These are phyloP conservation scores for Cucumis cinereus DNA, from an alignment of 306 rosid genomes.

Conservation along the genomic window DNA sequence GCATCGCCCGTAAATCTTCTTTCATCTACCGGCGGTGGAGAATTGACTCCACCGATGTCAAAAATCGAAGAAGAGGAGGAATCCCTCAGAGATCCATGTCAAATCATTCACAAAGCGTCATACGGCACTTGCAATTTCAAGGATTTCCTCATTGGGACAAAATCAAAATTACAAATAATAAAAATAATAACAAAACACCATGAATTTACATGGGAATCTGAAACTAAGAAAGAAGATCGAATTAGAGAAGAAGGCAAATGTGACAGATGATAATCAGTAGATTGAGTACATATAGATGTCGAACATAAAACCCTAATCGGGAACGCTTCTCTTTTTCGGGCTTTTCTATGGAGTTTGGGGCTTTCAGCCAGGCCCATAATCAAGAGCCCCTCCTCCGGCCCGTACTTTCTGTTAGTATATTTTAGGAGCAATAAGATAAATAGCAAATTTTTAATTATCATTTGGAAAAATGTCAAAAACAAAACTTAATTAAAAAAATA, in stretches of 20 bases:
- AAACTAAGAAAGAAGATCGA: not conserved
- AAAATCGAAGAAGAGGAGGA: not conserved
- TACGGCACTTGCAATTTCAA: slow-evolving; percentile 80
- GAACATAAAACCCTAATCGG: not conserved
- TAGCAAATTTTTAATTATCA: too few species aligned
- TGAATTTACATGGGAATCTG: too few species aligned
- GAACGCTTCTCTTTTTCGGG: not conserved
- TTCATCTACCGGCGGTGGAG: not conserved
- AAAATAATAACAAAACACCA: not conserved
- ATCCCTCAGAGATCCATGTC: slow-evolving; percentile 68
- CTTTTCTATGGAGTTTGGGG: not conserved
- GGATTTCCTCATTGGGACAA: slow-evolving; percentile 57
- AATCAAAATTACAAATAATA: not conserved
- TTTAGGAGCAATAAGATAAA: too few species aligned
- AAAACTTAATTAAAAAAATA: too few species aligned
- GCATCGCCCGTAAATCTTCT: not conserved
- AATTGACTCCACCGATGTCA: not conserved
- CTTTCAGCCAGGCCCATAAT: not conserved
- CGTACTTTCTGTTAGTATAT: too few species aligned
- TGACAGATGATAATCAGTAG: not conserved
- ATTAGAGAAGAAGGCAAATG: not conserved
- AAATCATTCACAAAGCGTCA: slow-evolving; percentile 69
- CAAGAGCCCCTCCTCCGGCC: too few species aligned
- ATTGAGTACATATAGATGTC: not conserved
- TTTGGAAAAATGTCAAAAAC: too few species aligned